These are phyloP conservation scores for Zygnema cylindricum DNA, from an alignment of 139 green algal genomes.

Conservation along the genomic window DNA sequence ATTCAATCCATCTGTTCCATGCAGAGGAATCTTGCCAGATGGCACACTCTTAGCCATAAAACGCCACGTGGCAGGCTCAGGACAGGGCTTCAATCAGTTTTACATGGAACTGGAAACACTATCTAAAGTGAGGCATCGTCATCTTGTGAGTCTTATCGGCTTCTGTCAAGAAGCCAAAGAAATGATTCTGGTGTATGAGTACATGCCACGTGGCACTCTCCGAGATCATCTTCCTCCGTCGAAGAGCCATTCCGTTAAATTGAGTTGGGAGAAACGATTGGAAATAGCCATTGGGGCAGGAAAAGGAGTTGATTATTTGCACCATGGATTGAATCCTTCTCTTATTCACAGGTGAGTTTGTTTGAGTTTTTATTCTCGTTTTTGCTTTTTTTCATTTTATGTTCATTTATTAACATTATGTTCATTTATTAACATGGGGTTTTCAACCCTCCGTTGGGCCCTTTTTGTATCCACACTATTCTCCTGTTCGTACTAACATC, in stretches of 20 bases:
- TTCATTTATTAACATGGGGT: no score
- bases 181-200: conserved; percentile 43
- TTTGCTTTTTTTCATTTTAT: no score
- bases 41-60: conserved; percentile 67
- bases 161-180: conserved; percentile 24
- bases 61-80: conserved; percentile 31
- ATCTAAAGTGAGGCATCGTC: conserved; percentile 23
- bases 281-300: conserved; percentile 50
- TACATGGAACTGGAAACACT: conserved; percentile 35
- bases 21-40: conserved; percentile 59
- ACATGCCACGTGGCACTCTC: conserved; percentile 40
- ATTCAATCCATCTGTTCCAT: no score
- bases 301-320: conserved; percentile 44
- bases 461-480: no score
- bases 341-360: conserved; percentile 46
- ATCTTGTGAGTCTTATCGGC: conserved; percentile 34
- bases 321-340: conserved; percentile 1
- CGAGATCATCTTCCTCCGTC: conserved; percentile 13
- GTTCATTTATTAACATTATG: no score
- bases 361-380: no score
- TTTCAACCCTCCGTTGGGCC: no score
- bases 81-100: conserved; percentile 15
- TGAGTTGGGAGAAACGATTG: conserved; percentile 44
- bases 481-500: no score
- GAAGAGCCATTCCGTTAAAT: background rate